Conservation (phyloP, 2,329 filamentous ascomycete genomes). For the Penicillium sp. region DNA sequence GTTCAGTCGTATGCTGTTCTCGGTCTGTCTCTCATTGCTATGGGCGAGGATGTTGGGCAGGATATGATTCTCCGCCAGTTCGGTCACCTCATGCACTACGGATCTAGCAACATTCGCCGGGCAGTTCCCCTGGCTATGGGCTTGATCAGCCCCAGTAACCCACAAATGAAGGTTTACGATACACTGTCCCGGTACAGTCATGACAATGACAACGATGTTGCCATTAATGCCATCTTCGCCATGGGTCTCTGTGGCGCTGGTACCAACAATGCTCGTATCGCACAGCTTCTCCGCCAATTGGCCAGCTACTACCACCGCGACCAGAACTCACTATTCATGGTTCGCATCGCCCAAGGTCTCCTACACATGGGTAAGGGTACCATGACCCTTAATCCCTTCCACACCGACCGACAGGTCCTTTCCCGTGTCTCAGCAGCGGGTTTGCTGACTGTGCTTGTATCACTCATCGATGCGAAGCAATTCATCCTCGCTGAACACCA, state of each 20-base stretch:
- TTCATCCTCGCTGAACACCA: slow-evolving; percentile 72
- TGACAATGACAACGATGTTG: slow-evolving; percentile 97
- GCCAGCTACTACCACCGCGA: slow-evolving; percentile 98
- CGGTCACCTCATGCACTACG: slow-evolving; percentile 98
- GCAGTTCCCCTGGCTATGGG: slow-evolving; percentile 96
- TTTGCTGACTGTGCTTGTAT: slow-evolving; percentile 83
- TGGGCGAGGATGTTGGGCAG: slow-evolving; percentile 97
- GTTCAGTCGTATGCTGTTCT: slow-evolving; percentile 95
- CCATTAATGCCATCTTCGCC: slow-evolving; percentile 97
- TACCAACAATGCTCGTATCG: slow-evolving; percentile 95
- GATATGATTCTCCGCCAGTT: slow-evolving; percentile 99
- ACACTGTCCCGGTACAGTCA: slow-evolving; percentile 96
- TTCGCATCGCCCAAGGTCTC: slow-evolving; percentile 94
- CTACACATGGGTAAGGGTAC: slow-evolving; percentile 99
- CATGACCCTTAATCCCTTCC: slow-evolving; percentile 95
- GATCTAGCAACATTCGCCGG: slow-evolving; percentile 93
- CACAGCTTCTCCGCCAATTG: slow-evolving; percentile 88
- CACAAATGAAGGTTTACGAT: slow-evolving; percentile 99
- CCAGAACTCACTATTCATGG: slow-evolving; percentile 96
- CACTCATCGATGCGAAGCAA: slow-evolving; percentile 92
- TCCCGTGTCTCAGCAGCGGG: slow-evolving; percentile 89
- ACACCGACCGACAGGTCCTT: slow-evolving; percentile 93
- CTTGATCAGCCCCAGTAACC: slow-evolving; percentile 93
- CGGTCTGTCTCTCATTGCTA: slow-evolving; percentile 88
- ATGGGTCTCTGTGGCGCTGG: slow-evolving; percentile 97